phyloP scores from a whole-genome alignment of 2,329 filamentous ascomycete species.

The Thelonectria discophora region DNA sequence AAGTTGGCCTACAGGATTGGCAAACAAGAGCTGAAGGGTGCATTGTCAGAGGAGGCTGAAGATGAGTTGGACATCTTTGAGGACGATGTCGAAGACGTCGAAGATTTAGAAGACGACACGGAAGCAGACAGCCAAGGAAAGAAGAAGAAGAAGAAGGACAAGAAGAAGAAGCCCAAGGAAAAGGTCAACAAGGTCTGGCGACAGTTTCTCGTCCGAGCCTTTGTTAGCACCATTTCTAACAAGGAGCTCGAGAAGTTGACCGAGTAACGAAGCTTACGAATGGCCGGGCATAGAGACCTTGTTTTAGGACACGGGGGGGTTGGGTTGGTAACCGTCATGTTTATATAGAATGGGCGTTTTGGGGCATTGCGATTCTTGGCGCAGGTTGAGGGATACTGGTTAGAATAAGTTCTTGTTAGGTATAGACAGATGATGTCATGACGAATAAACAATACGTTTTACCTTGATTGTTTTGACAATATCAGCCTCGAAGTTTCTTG shows the following conservation, averaged over 20 bases:
- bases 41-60: constrained; percentile 32
- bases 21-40: constrained; percentile 37
- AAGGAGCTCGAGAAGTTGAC: constrained; percentile 68
- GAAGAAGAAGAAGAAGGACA: constrained; percentile 54
- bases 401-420: constrained; percentile 7
- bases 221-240: constrained; percentile 75
- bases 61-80: constrained; percentile 42
- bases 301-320: constrained; percentile 4
- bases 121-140: constrained; percentile 39
- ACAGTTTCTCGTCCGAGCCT: constrained; percentile 80
- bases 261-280: constrained; percentile 24
- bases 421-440: constrained; percentile 25
- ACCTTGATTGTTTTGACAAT: neutral
- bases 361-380: constrained; percentile 11
- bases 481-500: neutral
- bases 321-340: constrained; percentile 1
- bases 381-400: neutral
- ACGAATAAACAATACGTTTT: constrained; percentile 11
- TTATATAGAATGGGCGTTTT: constrained; percentile 16
- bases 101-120: constrained; percentile 38
- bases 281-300: neutral
- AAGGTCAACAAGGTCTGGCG: constrained; percentile 76
- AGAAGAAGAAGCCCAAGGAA: constrained; percentile 57
- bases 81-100: constrained; percentile 30
- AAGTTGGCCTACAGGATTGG: constrained; percentile 84